These are phyloP conservation scores for Eragrostis tef DNA, from an alignment of 202 grass and related monocot species.

Conservation along the genomic window DNA sequence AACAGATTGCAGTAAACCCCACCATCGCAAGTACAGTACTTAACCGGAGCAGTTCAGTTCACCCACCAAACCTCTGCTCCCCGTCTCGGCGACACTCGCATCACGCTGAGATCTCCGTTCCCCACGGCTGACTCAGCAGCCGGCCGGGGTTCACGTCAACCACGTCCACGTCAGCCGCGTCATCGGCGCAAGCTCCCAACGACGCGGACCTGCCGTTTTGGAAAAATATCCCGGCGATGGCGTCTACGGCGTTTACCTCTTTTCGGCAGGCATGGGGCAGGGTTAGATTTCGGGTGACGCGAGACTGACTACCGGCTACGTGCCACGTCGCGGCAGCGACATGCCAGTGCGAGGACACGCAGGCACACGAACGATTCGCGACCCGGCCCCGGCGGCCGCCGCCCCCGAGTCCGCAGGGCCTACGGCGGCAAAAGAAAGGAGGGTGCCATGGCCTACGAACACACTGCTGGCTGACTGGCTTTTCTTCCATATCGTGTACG, in stretches of 20 bases:
- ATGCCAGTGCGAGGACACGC: background rate
- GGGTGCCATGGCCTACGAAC: background rate
- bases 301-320: background rate
- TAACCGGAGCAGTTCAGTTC: background rate
- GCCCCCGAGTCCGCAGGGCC: background rate
- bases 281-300: slow-evolving; percentile 13
- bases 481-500: background rate
- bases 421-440: too few species aligned
- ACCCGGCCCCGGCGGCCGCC: background rate
- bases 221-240: slow-evolving; percentile 32
- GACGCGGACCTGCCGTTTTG: background rate
- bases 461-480: background rate
- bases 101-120: background rate
- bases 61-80: background rate
- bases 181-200: background rate
- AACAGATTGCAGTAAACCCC: background rate
- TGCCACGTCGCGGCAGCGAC: slow-evolving; percentile 32
- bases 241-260: background rate
- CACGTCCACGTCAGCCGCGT: background rate
- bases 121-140: slow-evolving; percentile 25
- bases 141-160: background rate
- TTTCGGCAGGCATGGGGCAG: slow-evolving; percentile 29
- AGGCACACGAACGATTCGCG: background rate
- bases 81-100: slow-evolving; percentile 1
- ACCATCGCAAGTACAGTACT: background rate